A percentile compares a stretch with the other conserved stretches of the same genome.
phyloP scores from a whole-genome alignment of 2,329 filamentous ascomycete genomes.

The Penicillium concentricum region DNA sequence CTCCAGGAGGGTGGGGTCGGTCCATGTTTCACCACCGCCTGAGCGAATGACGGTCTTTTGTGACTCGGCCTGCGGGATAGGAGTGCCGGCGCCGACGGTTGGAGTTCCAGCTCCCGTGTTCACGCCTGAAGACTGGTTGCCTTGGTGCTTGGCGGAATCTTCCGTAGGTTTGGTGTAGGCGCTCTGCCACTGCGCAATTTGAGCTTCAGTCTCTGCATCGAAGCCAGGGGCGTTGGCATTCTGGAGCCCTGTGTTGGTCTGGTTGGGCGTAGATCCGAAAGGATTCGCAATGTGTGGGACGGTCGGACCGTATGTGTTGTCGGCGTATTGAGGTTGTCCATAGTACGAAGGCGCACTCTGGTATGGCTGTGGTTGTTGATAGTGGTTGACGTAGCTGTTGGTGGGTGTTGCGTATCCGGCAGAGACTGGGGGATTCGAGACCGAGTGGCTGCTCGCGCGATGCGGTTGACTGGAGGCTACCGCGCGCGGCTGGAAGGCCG shows the following conservation, averaged over 20 bases:
- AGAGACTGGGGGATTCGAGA: conserved; percentile 38
- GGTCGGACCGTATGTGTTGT: conserved; percentile 49
- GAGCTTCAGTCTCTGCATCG: conserved; percentile 81
- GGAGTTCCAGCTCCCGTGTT: conserved; percentile 30
- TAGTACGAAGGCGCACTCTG: conserved; percentile 45
- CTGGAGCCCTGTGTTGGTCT: conserved; percentile 33
- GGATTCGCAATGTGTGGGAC: conserved; percentile 76
- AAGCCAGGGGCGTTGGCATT: conserved; percentile 40
- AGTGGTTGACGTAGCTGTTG: conserved; percentile 43
- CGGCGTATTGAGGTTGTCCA: conserved; percentile 49
- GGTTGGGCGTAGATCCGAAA: conserved; percentile 58
- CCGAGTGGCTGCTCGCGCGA: conserved; percentile 38
- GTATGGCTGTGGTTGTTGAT: conserved; percentile 40
- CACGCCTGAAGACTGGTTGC: conserved; percentile 35
- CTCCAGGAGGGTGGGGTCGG: conserved; percentile 81
- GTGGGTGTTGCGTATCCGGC: conserved; percentile 40
- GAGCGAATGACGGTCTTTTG: conserved; percentile 84
- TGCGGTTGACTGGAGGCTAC: conserved; percentile 50
- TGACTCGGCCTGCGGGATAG: conserved; percentile 44
- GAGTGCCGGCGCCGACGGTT: conserved; percentile 43
- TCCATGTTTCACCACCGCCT: conserved; percentile 91
- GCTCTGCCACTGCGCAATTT: conserved; percentile 93
- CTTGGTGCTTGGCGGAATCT: conserved; percentile 28
- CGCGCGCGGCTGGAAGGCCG: conserved; percentile 60
- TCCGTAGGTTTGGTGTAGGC: conserved; percentile 64